phyloP scores from a whole-genome alignment of 192 early-diverging fungal species.

The Backusella liffmaniae region DNA sequence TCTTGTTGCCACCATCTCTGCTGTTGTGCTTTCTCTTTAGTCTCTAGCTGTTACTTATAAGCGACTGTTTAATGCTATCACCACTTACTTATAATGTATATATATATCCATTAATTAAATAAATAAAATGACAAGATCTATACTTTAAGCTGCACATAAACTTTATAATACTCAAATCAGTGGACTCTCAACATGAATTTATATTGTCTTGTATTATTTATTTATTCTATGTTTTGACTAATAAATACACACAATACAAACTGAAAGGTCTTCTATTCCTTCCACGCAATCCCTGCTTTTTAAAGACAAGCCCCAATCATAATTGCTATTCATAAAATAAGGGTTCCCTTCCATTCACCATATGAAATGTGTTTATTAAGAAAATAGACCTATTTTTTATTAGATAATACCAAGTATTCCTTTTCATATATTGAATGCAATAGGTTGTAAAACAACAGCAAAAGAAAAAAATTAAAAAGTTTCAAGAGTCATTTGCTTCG shows the following conservation, averaged over 20 bases:
- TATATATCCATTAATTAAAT: neutral
- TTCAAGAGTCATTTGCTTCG: constrained; percentile 94
- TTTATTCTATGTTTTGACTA: too few relatives aligned
- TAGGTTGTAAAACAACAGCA: neutral
- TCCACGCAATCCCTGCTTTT: too few relatives aligned
- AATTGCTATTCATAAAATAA: too few relatives aligned
- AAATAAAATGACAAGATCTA: too few relatives aligned
- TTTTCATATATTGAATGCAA: neutral
- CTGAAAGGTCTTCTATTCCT: too few relatives aligned
- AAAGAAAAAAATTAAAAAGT: constrained; percentile 41
- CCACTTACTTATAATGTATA: neutral
- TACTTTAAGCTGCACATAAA: too few relatives aligned
- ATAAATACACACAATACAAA: too few relatives aligned
- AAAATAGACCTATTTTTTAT: neutral
- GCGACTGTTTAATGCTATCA: neutral
- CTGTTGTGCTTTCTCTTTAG: neutral
- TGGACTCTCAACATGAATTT: too few relatives aligned
- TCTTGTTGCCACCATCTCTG: neutral
- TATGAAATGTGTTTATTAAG: neutral
- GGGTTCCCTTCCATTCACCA: neutral
- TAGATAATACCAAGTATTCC: neutral
- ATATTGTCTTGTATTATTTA: too few relatives aligned
- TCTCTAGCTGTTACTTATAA: neutral
- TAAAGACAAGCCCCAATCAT: too few relatives aligned
- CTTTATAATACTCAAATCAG: too few relatives aligned